Conservation (phyloP, 805 yeast genomes). For the Candida michaelii region DNA sequence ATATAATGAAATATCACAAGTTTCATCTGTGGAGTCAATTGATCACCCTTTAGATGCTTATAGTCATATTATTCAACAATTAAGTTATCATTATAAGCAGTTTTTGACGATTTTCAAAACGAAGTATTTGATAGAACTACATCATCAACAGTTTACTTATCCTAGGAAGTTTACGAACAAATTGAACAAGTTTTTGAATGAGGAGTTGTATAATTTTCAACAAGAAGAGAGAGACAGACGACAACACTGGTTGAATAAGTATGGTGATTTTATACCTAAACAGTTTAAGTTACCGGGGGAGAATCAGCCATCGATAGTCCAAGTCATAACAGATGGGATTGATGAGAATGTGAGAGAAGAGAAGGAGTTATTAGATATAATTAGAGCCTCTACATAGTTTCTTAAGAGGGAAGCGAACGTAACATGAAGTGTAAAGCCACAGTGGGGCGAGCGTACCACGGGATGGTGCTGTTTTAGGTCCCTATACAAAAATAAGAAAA, state of each 20-base stretch:
- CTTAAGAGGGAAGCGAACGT: too few relatives aligned
- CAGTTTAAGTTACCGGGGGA: slow-evolving; percentile 42
- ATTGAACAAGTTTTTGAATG: slow-evolving; percentile 35
- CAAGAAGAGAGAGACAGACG: slow-evolving; percentile 35
- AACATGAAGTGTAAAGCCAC: too few relatives aligned
- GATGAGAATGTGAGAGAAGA: slow-evolving; percentile 26
- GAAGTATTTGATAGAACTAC: slow-evolving; percentile 37
- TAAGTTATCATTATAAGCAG: slow-evolving; percentile 36
- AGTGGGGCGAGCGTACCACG: too few relatives aligned
- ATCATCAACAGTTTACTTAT: slow-evolving; percentile 39
- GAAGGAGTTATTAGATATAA: slow-evolving; percentile 23
- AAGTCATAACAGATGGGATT: slow-evolving; percentile 43
- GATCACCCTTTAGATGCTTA: slow-evolving; percentile 21
- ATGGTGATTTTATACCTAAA: slow-evolving; percentile 42
- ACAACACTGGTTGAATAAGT: slow-evolving; percentile 34
- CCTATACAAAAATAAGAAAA: too few relatives aligned
- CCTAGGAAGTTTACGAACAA: slow-evolving; percentile 34
- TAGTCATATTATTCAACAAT: slow-evolving; percentile 27
- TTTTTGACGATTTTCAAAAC: slow-evolving; percentile 33
- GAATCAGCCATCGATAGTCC: slow-evolving; percentile 37
- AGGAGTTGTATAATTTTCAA: slow-evolving; percentile 30
- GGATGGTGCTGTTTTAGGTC: too few relatives aligned
- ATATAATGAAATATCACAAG: slow-evolving; percentile 16
- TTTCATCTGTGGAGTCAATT: slow-evolving; percentile 14
- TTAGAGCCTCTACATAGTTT: slow-evolving; percentile 13